Base-by-base conservation (phyloP, 1,284 basidiomycete species). In the Fomitopsis betulina region DNA sequence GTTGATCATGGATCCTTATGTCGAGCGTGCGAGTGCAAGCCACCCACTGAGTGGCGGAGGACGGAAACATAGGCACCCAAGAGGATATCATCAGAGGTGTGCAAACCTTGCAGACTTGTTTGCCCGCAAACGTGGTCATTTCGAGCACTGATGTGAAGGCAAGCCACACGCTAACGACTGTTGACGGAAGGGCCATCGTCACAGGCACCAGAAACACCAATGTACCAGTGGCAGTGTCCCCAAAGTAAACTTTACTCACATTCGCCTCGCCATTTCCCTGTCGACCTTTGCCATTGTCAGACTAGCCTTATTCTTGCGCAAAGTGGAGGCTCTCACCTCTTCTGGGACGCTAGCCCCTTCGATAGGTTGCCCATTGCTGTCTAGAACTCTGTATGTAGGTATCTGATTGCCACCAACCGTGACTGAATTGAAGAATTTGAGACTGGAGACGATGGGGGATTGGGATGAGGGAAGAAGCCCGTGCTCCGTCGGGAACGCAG, bases 331-430 rank as follows among this genome's bases (percentile, higher is more conserved):
- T 4, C 49, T 51, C n/a, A 51, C 49, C 49, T 51, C 49, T 71
- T 93, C 84, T 61, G 92, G 91, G 13, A 90, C 66, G 58, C 83
- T 77, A 17, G 87, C 91, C 2, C 86, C 90, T 30, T 91, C 82
- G 32, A 95, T 74, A 3, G 82, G 80, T 60, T 83, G 76, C 4
- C 93, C 93, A 60, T 82, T 76, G 49, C 91, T 88, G 73, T 94
- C 92, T 37, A 96, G 72, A 0, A 95, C 81, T 56, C 93, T 81
- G 73, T 86, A 95, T 1, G 91, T 92, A 9, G 93, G 91, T 63
- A 95, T 90, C 66, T 81, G 81, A 23, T 77, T 75, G 25, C 80
- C 78, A 43, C 80, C 79, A 21, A 76, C 76, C 40, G 81, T 82
- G 33, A 92, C 82, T 0, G 88, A 83, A 70, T 91, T 92, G 78